phyloP scores from a whole-genome alignment of 2,329 filamentous ascomycete species.

The Clonostachys rosea region DNA sequence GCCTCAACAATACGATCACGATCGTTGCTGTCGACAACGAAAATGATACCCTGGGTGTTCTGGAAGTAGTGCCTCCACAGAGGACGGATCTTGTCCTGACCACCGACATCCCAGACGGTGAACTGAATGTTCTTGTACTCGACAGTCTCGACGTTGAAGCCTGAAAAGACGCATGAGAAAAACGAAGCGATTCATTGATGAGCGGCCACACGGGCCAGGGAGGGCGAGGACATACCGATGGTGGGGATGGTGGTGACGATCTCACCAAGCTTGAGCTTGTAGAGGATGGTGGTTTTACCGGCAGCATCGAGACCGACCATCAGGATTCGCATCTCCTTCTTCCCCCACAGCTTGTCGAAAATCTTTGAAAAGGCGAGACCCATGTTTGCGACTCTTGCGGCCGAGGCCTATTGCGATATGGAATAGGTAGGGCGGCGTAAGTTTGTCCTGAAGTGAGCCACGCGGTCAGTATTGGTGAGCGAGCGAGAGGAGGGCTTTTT shows the following conservation, averaged over 20 bases:
- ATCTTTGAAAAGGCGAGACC: conserved; percentile 97
- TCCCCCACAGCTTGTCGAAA: conserved; percentile 94
- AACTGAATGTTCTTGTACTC: conserved; percentile 99
- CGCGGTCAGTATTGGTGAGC: conserved; percentile 16
- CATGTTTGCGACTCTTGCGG: conserved; percentile 66
- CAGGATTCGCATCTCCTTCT: conserved; percentile 99
- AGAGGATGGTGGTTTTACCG: conserved; percentile 99
- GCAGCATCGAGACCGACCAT: conserved; percentile 99
- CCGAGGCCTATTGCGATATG: conserved; percentile 13
- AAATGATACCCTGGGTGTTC: conserved; percentile 99
- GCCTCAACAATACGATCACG: conserved; percentile 96
- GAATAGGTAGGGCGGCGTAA: conserved; percentile 2
- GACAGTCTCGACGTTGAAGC: conserved; percentile 99
- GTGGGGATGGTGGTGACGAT: conserved; percentile 99
- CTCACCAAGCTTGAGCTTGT: conserved; percentile 99
- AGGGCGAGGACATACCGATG: conserved; percentile 62
- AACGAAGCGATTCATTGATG: not conserved
- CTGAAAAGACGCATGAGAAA: conserved; percentile 31
- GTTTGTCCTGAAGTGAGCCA: conserved; percentile 9
- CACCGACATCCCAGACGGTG: conserved; percentile 99
- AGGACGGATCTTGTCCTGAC: conserved; percentile 99
- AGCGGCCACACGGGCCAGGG: not conserved
- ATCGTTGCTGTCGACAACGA: conserved; percentile 99
- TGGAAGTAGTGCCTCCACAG: conserved; percentile 99
- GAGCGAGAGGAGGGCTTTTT: conserved; percentile 12